Percentiles rank a stretch among this genome's conserved stretches.
Conservation (phyloP, 768 basidiomycete genomes). For the Auriscalpium orientale region DNA sequence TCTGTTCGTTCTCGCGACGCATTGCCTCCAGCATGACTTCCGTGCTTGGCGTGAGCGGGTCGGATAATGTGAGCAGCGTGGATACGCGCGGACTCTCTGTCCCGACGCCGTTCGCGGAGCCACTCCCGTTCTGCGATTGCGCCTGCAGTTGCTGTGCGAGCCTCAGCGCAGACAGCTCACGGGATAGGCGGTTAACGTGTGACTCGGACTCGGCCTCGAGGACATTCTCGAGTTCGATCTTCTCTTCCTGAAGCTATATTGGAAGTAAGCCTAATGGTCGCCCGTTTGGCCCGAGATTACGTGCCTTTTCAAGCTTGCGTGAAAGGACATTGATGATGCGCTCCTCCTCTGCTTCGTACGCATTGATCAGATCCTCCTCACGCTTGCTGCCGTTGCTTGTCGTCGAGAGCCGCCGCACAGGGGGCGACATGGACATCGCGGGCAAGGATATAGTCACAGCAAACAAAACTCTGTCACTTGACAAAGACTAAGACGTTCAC, state of each 20-base stretch:
- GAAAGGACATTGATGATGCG: slow-evolving; percentile 79
- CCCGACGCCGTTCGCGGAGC: slow-evolving; percentile 12
- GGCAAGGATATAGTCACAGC: neutral
- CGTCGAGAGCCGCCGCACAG: slow-evolving; percentile 49
- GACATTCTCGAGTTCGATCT: slow-evolving; percentile 73
- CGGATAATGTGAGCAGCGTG: slow-evolving; percentile 12
- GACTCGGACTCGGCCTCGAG: slow-evolving; percentile 83
- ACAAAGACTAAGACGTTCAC: too few species aligned
- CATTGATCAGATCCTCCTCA: slow-evolving; percentile 77
- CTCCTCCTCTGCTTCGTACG: slow-evolving; percentile 87
- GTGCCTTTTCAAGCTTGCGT: slow-evolving; percentile 76
- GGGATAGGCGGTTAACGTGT: slow-evolving; percentile 68
- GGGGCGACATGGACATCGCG: slow-evolving; percentile 42
- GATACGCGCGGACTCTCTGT: slow-evolving; percentile 12
- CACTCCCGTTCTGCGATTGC: slow-evolving; percentile 16
- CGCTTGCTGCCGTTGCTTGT: slow-evolving; percentile 39
- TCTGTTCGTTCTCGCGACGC: slow-evolving; percentile 70
- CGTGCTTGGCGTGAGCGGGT: slow-evolving; percentile 30
- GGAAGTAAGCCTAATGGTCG: neutral
- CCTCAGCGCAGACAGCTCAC: slow-evolving; percentile 62
- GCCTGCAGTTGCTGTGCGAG: slow-evolving; percentile 46
- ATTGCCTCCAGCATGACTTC: slow-evolving; percentile 71
- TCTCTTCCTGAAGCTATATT: slow-evolving; percentile 72
- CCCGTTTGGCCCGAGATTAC: slow-evolving; percentile 7
- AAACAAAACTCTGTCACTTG: too few species aligned